Conservation (phyloP, 805 yeast species). For the Metschnikowia bowlesiae region DNA sequence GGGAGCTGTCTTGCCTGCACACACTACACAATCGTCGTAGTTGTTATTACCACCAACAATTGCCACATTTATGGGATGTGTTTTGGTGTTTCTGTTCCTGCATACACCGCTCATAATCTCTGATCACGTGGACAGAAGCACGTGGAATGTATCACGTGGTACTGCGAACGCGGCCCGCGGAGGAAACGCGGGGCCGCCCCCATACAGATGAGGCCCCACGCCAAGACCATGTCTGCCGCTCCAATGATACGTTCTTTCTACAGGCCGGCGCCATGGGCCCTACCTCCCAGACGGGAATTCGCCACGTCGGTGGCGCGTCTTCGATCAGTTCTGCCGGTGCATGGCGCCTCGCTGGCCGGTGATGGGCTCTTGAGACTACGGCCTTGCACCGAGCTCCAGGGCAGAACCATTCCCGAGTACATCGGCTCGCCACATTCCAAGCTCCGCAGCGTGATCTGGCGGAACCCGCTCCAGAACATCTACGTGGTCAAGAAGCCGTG, state of each 20-base stretch:
- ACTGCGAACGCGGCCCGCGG: too few relatives aligned
- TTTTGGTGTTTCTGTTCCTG: too few relatives aligned
- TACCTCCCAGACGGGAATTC: background rate
- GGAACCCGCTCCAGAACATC: slow-evolving; percentile 66
- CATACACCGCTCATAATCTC: too few relatives aligned
- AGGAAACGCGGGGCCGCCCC: background rate
- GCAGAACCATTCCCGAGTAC: slow-evolving; percentile 44
- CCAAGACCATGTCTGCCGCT: background rate
- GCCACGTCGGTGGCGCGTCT: background rate
- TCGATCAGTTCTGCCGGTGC: background rate
- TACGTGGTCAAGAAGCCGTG: slow-evolving; percentile 83
- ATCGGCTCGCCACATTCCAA: slow-evolving; percentile 54
- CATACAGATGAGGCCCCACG: background rate
- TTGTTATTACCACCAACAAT: too few relatives aligned
- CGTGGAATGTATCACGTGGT: too few relatives aligned
- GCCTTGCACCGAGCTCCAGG: slow-evolving; percentile 10
- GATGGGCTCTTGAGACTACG: slow-evolving; percentile 4
- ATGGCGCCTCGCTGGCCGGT: background rate
- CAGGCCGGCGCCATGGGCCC: background rate
- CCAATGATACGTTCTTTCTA: background rate
- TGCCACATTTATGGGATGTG: too few relatives aligned
- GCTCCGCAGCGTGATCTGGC: slow-evolving; percentile 65
- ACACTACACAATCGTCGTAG: too few relatives aligned
- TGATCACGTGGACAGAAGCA: too few relatives aligned
- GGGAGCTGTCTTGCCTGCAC: too few relatives aligned